Conservation (phyloP, 768 basidiomycete species). For the Astraeus odoratus region DNA sequence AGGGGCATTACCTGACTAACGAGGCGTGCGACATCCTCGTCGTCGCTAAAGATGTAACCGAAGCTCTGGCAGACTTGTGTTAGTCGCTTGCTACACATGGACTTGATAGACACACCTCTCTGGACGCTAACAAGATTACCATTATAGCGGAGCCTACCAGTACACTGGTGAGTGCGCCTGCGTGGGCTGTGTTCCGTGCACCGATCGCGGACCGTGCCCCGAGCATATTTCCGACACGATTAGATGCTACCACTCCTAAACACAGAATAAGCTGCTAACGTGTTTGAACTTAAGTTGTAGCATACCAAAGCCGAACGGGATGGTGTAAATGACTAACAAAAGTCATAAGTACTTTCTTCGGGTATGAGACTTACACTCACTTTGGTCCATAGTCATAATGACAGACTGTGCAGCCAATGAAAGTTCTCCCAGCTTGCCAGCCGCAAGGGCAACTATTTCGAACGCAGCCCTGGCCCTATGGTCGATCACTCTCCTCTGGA, state of each 20-base stretch:
- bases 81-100: neutral
- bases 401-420: slow-evolving; percentile 70
- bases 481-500: neutral
- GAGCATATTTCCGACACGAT: slow-evolving; percentile 67
- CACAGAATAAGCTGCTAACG: neutral
- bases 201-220: slow-evolving; percentile 46
- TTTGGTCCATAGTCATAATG: slow-evolving; percentile 77
- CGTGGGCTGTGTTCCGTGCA: slow-evolving; percentile 55
- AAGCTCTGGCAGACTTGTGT: slow-evolving; percentile 34
- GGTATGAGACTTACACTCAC: slow-evolving; percentile 26
- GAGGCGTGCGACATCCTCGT: slow-evolving; percentile 43
- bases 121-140: slow-evolving; percentile 46
- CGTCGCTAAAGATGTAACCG: slow-evolving; percentile 66
- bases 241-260: slow-evolving; percentile 60
- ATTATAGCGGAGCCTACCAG: slow-evolving; percentile 53
- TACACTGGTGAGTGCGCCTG: slow-evolving; percentile 58
- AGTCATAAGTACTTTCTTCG: neutral
- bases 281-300: slow-evolving; percentile 1
- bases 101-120: slow-evolving; percentile 39
- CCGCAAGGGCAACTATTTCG: slow-evolving; percentile 74
- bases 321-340: slow-evolving; percentile 53
- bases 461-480: slow-evolving; percentile 59
- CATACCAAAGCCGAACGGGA: slow-evolving; percentile 66
- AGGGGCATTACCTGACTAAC: slow-evolving; percentile 46
- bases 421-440: slow-evolving; percentile 60